Evolutionary conservation across 208 protist species (phyloP), one percentile per base, ranked within the genome.

Genomic region (Leishmania aethiopica): DNA sequence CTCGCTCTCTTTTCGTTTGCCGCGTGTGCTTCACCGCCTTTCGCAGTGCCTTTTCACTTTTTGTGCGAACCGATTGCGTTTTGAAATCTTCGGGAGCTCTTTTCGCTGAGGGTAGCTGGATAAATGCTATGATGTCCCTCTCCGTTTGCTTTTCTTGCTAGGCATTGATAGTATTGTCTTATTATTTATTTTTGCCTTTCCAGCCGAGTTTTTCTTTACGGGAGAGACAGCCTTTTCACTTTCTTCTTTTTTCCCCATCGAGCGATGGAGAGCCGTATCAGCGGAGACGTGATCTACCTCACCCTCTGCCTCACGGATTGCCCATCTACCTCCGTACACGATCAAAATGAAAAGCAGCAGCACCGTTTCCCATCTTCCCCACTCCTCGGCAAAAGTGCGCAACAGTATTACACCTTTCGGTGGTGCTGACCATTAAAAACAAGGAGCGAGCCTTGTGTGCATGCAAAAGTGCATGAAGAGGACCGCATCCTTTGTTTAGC

Each of bases 161-260:
- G 42, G 25, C 28, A n/a, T 28, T 73, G 69, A 73, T 73, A n/a
- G 25, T 53, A 25, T 35, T 49, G n/a, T 0, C 37, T 51, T 53
- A 0, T 8, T 72, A 0, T 37, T 0, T 53, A 25, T 5, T 49
- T 53, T n/a, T 15, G 10, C 28, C 5, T 28, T 28, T 42, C 8
- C 28, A 32, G 69, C 35, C 37, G 67, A 32, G 40, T 0, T 45
- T 81, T 77, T 78, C 55, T 76, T n/a, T 78, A 5, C 47, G 25
- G 3, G 47, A 22, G 53, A 47, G 6, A 42, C 10, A 7, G 32
- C 51, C 28, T 57, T 70, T 79, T 70, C 53, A 77, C 74, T 64
- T 75, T 51, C 70, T 80, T 80, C 37, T 59, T 10, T 35, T 78
- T 85, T 60, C 69, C 47, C 40, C 5, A 51, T 57, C 13, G 22